Conservation (phyloP, 768 basidiomycete genomes). For the Amanita inopinata region DNA sequence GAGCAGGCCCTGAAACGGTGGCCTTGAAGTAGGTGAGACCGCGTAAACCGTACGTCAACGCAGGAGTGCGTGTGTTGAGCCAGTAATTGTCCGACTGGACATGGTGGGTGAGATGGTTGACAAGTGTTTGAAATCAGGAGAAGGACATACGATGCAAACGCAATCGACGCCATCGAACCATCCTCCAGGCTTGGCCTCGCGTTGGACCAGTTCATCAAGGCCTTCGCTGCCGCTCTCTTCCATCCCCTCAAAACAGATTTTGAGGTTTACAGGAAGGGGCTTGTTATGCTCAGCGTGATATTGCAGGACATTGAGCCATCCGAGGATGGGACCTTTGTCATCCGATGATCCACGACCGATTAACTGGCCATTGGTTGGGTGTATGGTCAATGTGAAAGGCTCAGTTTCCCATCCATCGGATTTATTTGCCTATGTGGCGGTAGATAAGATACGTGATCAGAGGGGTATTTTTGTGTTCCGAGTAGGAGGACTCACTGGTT, state of each 20-base stretch:
- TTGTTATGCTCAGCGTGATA: constrained; percentile 61
- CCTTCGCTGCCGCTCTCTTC: constrained; percentile 92
- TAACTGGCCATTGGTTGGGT: constrained; percentile 40
- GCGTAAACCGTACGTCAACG: constrained; percentile 80
- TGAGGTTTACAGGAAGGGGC: constrained; percentile 80
- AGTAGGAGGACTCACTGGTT: constrained; percentile 49
- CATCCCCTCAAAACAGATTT: constrained; percentile 95
- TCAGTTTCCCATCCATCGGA: constrained; percentile 84
- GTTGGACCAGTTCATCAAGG: constrained; percentile 75
- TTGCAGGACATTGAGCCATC: constrained; percentile 86
- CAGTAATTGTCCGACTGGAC: constrained; percentile 87
- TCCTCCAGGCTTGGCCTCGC: constrained; percentile 60
- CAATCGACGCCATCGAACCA: constrained; percentile 88
- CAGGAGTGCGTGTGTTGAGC: constrained; percentile 75
- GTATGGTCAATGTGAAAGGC: constrained; percentile 62
- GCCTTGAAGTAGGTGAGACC: constrained; percentile 84
- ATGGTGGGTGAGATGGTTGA: not conserved
- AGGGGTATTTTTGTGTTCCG: not conserved
- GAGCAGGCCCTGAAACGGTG: constrained; percentile 70
- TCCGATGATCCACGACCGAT: constrained; percentile 85
- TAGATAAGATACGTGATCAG: not conserved
- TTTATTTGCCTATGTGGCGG: constrained; percentile 25
- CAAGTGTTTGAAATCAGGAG: not conserved
- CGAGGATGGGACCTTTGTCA: constrained; percentile 85
- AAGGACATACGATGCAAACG: constrained; percentile 73